phyloP scores from a whole-genome alignment of 1,139 yeast genomes.

The Debaryomycetaceae sp. region DNA sequence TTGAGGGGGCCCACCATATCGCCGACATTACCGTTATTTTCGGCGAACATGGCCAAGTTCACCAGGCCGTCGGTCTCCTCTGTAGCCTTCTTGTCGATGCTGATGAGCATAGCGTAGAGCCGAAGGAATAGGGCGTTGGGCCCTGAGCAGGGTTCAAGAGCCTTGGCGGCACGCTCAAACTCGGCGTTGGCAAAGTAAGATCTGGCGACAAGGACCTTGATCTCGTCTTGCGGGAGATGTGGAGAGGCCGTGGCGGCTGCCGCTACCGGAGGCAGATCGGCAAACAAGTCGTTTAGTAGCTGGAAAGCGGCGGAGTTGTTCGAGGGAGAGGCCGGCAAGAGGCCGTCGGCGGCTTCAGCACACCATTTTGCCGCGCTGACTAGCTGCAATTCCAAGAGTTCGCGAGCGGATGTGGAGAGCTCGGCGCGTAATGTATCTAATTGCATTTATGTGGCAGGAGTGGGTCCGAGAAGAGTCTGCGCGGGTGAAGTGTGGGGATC shows the following conservation, averaged over 20 bases:
- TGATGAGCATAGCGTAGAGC: conserved; percentile 56
- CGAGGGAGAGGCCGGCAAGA: conserved; percentile 7
- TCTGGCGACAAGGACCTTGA: conserved; percentile 47
- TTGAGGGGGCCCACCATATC: conserved; percentile 13
- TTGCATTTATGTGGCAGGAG: conserved; percentile 2
- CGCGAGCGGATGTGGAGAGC: conserved; percentile 15
- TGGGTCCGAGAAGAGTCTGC: too few relatives aligned
- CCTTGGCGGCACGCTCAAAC: conserved; percentile 65
- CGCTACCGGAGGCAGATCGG: not conserved
- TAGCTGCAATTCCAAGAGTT: conserved; percentile 35
- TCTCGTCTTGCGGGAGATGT: conserved; percentile 15
- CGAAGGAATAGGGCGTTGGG: conserved; percentile 53
- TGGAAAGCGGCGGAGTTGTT: conserved; percentile 1
- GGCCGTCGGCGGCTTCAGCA: conserved; percentile 61
- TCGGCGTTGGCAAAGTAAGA: conserved; percentile 77
- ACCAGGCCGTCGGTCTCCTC: conserved; percentile 60
- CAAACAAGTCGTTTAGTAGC: not conserved
- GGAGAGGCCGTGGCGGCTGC: too few relatives aligned
- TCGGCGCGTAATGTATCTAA: conserved; percentile 11
- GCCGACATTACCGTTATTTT: conserved; percentile 3
- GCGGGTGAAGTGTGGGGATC: too few relatives aligned
- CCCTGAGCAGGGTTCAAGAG: conserved; percentile 40
- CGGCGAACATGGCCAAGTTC: conserved; percentile 15
- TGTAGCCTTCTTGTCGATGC: conserved; percentile 64
- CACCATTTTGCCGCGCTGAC: conserved; percentile 73